Base-by-base conservation (phyloP, 495 filamentous ascomycete species). In the Xylaria telfairii region DNA sequence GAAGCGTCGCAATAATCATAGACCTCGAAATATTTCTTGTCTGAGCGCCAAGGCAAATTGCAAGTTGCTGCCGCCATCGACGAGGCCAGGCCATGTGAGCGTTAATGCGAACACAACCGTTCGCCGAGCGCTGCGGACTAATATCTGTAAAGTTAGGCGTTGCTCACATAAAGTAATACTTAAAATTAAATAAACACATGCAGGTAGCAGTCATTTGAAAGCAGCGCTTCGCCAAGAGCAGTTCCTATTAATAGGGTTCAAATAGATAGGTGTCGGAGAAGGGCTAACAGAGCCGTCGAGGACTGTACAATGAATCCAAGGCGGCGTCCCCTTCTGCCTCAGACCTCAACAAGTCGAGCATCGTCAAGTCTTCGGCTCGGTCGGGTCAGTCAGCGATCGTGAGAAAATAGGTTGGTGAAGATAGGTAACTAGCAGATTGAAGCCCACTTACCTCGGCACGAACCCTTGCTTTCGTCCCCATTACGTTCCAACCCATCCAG, bases 381-480 rank as follows among this genome's bases (percentile, higher is more conserved):
- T 37, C 17, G 19, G 28, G 28, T 5, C 19, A 12, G 19, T 37
- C 37, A 10, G 15, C 13, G 26, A 30, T 54, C 4, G 26, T 6
- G 51, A 54, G 51, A 30, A 30, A 30, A 30, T n/a, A n/a, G n/a
- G n/a, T n/a, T n/a, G n/a, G 17, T 54, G 51, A 21, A 12, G 6
- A 26, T 15, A 54, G 51, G 30, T 26, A 54, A 54, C 51, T 54
- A 13, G 51, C 26, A 54, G 26, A 30, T 30, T 19, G 49, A n/a
- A 56, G 49, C 26, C 65, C 65, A 67, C 65, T 67, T 67, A 42
- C 65, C 65, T 67, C 65, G 65, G 65, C 65, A 30, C 60, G n/a
- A 46, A 47, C 46, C 63, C 63, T 53, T 41, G 44, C 42, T 26
- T 6, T 21, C 37, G 37, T 12, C n/a, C 59, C 37, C 59, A 7